These are phyloP conservation scores for Candida tropicalis DNA, from an alignment of 1,139 yeast genomes.

Conservation along the genomic window DNA sequence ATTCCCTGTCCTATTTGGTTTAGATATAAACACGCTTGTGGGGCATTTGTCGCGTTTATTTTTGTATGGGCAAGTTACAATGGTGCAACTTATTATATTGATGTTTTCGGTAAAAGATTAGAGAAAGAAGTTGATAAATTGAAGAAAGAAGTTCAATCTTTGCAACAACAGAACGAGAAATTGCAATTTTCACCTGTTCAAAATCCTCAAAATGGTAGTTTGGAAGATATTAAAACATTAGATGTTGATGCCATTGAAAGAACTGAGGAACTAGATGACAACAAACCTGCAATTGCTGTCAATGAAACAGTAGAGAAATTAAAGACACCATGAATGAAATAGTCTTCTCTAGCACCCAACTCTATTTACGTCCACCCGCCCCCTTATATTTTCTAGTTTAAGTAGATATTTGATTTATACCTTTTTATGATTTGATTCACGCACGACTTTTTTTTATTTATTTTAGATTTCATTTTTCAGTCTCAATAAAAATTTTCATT, in stretches of 20 bases:
- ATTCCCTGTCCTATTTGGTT: slow-evolving; percentile 87
- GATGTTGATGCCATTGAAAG: slow-evolving; percentile 3
- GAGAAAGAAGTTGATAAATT: slow-evolving; percentile 79
- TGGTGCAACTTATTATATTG: slow-evolving; percentile 94
- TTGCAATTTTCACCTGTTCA: slow-evolving; percentile 22
- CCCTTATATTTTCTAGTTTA: too few species aligned
- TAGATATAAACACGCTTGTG: slow-evolving; percentile 65
- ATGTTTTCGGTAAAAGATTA: slow-evolving; percentile 84
- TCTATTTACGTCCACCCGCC: too few species aligned
- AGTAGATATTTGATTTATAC: too few species aligned
- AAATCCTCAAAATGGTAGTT: slow-evolving; percentile 16
- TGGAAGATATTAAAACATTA: slow-evolving; percentile 12
- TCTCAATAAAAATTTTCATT: background rate
- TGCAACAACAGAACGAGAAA: slow-evolving; percentile 58
- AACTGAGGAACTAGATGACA: background rate
- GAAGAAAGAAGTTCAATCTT: slow-evolving; percentile 63
- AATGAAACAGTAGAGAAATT: background rate
- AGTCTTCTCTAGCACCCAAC: too few species aligned
- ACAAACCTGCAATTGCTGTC: background rate
- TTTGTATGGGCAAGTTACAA: slow-evolving; percentile 82
- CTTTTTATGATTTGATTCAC: too few species aligned
- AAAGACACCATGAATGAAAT: background rate
- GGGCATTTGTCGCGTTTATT: slow-evolving; percentile 66
- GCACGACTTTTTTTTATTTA: background rate
- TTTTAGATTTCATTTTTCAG: too few species aligned